These are phyloP conservation scores for Rhizoctonia solani DNA, from an alignment of 1,284 basidiomycete genomes.

Conservation along the genomic window DNA sequence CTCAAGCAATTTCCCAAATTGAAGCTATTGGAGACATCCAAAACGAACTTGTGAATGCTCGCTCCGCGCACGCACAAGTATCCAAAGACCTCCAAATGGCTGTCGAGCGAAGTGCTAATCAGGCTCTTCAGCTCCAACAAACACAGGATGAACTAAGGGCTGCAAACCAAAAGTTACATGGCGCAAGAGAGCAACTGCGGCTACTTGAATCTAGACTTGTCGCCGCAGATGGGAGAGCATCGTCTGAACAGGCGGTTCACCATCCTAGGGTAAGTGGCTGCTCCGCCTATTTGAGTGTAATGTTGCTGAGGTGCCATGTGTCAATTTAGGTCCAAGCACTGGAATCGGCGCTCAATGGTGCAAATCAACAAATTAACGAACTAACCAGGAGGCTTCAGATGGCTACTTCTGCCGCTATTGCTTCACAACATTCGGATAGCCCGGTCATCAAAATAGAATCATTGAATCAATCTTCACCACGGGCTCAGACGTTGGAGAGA, in stretches of 20 bases:
- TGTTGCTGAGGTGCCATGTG: background rate
- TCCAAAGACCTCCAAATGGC: constrained; percentile 15
- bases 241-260: background rate
- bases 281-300: background rate
- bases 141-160: background rate
- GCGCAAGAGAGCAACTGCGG: constrained; percentile 17
- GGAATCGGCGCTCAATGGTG: background rate
- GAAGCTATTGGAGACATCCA: constrained; percentile 19
- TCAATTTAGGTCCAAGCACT: constrained; percentile 14
- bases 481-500: background rate
- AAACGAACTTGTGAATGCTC: constrained; percentile 20
- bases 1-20: constrained; percentile 19
- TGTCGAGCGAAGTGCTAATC: constrained; percentile 4
- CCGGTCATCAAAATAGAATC: background rate
- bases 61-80: constrained; percentile 7
- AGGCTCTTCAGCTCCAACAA: background rate
- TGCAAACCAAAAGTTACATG: constrained; percentile 11
- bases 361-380: constrained; percentile 7
- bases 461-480: background rate
- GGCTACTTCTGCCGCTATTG: background rate
- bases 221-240: background rate
- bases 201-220: constrained; percentile 7
- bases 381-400: constrained; percentile 1
- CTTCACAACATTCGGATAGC: background rate
- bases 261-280: background rate